phyloP scores from a whole-genome alignment of 2,329 filamentous ascomycete species.

The Cytospora leucostoma region DNA sequence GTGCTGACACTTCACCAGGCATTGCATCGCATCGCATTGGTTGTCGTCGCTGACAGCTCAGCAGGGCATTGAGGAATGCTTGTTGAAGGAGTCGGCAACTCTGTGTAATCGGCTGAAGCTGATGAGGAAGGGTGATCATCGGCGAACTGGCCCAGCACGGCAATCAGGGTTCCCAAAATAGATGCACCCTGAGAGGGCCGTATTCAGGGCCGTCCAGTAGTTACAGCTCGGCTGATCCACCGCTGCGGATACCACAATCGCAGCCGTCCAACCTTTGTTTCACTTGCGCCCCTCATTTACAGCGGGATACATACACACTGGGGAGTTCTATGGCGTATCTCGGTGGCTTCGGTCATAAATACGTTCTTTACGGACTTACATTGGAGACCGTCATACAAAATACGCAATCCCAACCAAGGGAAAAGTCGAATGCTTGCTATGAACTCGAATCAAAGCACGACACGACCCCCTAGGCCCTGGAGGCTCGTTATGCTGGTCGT shows the following conservation, averaged over 20 bases:
- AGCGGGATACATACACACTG: conserved; percentile 1
- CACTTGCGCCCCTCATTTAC: not conserved
- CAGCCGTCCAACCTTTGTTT: conserved; percentile 13
- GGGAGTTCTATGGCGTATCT: conserved; percentile 10
- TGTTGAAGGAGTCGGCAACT: not conserved
- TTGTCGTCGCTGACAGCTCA: not conserved
- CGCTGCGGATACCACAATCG: conserved; percentile 2
- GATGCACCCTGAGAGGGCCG: not conserved
- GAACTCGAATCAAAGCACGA: conserved; percentile 17
- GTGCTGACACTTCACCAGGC: conserved; percentile 1
- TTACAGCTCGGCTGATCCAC: conserved; percentile 13
- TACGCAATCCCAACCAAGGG: not conserved
- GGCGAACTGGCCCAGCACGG: not conserved
- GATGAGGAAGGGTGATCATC: not conserved
- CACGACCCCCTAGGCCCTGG: conserved; percentile 8
- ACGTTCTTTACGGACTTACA: not conserved
- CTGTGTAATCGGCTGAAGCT: not conserved
- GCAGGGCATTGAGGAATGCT: not conserved
- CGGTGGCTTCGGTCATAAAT: conserved; percentile 13
- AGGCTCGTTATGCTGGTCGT: conserved; percentile 5
- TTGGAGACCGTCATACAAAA: not conserved
- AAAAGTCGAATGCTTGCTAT: conserved; percentile 1
- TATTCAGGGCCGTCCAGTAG: not conserved
- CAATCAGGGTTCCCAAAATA: not conserved
- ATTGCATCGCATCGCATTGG: not conserved